These are phyloP conservation scores for Capniomyces stellatus DNA, from an alignment of 371 early-diverging fungal species.

Conservation along the genomic window DNA sequence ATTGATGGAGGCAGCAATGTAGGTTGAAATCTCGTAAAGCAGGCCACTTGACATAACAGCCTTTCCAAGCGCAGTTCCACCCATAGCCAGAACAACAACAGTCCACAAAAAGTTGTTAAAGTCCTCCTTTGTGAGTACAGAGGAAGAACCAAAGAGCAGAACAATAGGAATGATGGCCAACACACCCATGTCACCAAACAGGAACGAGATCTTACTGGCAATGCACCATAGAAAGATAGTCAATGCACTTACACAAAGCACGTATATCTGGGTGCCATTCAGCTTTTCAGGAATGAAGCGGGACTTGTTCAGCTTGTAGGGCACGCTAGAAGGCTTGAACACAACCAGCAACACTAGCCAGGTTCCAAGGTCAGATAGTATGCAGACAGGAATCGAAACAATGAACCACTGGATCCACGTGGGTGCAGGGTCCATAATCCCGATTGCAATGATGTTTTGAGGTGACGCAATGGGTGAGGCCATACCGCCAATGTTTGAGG, in stretches of 20 bases:
- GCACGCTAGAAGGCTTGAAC: conserved; percentile 36
- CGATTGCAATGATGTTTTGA: conserved; percentile 81
- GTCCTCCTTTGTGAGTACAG: conserved; percentile 83
- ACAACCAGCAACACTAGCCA: conserved; percentile 64
- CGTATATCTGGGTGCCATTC: conserved; percentile 45
- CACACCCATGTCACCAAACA: conserved; percentile 82
- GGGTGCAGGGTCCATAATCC: conserved; percentile 66
- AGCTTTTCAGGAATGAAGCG: conserved; percentile 37
- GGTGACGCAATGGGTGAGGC: conserved; percentile 92
- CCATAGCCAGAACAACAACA: conserved; percentile 89
- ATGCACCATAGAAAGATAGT: conserved; percentile 83
- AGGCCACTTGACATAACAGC: conserved; percentile 79
- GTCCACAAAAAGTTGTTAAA: conserved; percentile 84
- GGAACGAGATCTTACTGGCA: conserved; percentile 41
- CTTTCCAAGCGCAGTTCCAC: conserved; percentile 78
- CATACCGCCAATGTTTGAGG: conserved; percentile 92
- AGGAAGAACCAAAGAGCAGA: conserved; percentile 69
- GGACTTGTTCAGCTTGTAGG: conserved; percentile 34
- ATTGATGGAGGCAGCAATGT: conserved; percentile 40
- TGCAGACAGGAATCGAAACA: conserved; percentile 53
- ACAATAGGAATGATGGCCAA: conserved; percentile 84
- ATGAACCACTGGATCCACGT: conserved; percentile 76
- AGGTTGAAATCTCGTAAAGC: conserved; percentile 50
- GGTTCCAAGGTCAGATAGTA: conserved; percentile 47
- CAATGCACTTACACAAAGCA: conserved; percentile 37